phyloP scores from a whole-genome alignment of 1,284 basidiomycete species.

The Ustilago crameri region DNA sequence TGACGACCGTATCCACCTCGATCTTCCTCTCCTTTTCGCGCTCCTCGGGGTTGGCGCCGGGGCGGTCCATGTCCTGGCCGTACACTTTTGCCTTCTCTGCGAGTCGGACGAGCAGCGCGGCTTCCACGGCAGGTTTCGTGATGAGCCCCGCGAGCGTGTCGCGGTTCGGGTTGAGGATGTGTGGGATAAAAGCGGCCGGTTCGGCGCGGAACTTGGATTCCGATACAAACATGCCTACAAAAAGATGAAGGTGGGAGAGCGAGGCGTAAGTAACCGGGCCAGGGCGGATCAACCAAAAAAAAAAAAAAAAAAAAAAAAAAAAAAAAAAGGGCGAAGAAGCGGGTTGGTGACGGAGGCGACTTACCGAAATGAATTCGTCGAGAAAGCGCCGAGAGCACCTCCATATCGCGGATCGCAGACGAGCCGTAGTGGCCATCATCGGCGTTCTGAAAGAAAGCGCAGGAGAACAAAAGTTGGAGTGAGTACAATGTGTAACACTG shows the following conservation, averaged over 20 bases:
- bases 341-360: constrained; percentile 57
- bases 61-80: constrained; percentile 82
- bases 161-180: constrained; percentile 83
- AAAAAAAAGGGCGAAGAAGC: not conserved
- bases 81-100: constrained; percentile 92
- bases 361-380: constrained; percentile 96
- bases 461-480: not conserved
- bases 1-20: constrained; percentile 90
- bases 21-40: constrained; percentile 74
- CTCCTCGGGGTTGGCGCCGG: constrained; percentile 30
- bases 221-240: constrained; percentile 93
- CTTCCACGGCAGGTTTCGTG: constrained; percentile 95
- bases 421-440: constrained; percentile 98
- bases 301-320: no score
- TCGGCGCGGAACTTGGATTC: constrained; percentile 91
- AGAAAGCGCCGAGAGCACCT: constrained; percentile 91
- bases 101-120: constrained; percentile 83
- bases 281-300: no score
- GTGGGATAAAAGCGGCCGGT: constrained; percentile 88
- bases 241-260: not conserved
- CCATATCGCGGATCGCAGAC: constrained; percentile 91
- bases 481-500: not conserved
- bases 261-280: no score
- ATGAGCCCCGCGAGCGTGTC: constrained; percentile 80
- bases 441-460: constrained; percentile 70